Conservation (phyloP, 2,329 filamentous ascomycete genomes). For the Monascus ruber region DNA sequence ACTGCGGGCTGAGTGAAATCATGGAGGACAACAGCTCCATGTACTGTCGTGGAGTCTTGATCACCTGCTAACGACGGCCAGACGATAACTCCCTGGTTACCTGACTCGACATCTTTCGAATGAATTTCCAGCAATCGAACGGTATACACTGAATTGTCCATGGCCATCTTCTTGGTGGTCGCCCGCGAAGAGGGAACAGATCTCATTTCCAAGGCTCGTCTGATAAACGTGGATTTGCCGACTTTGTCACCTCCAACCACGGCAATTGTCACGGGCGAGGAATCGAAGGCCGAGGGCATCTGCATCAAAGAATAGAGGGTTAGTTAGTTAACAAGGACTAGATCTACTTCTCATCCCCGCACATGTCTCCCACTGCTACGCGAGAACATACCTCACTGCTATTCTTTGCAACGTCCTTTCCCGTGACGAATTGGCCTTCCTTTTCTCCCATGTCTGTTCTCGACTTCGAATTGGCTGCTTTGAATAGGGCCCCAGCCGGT, state of each 20-base stretch:
- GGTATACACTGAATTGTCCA: slow-evolving; percentile 44
- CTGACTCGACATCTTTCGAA: slow-evolving; percentile 40
- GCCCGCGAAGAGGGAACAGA: slow-evolving; percentile 27
- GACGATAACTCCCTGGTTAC: slow-evolving; percentile 33
- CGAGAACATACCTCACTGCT: slow-evolving; percentile 17
- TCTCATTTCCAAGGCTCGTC: slow-evolving; percentile 44
- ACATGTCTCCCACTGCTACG: too few species aligned
- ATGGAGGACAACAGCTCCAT: slow-evolving; percentile 77
- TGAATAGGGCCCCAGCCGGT: slow-evolving; percentile 19
- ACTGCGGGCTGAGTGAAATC: slow-evolving; percentile 72
- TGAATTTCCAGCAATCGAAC: slow-evolving; percentile 48
- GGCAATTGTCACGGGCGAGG: slow-evolving; percentile 48
- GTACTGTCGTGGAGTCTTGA: slow-evolving; percentile 59
- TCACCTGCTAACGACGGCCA: slow-evolving; percentile 50
- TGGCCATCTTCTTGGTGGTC: slow-evolving; percentile 43
- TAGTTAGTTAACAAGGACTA: too few species aligned
- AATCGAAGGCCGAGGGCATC: slow-evolving; percentile 15
- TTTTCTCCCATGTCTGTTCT: slow-evolving; percentile 9
- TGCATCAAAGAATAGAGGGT: slow-evolving; percentile 2
- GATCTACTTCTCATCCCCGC: too few species aligned
- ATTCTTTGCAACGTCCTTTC: slow-evolving; percentile 15
- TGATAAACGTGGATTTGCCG: slow-evolving; percentile 51
- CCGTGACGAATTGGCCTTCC: slow-evolving; percentile 14
- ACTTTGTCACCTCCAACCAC: slow-evolving; percentile 44
- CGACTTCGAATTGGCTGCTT: slow-evolving; percentile 12